phyloP scores from a whole-genome alignment of 768 basidiomycete genomes.

The Xerocomellus chrysenteron region DNA sequence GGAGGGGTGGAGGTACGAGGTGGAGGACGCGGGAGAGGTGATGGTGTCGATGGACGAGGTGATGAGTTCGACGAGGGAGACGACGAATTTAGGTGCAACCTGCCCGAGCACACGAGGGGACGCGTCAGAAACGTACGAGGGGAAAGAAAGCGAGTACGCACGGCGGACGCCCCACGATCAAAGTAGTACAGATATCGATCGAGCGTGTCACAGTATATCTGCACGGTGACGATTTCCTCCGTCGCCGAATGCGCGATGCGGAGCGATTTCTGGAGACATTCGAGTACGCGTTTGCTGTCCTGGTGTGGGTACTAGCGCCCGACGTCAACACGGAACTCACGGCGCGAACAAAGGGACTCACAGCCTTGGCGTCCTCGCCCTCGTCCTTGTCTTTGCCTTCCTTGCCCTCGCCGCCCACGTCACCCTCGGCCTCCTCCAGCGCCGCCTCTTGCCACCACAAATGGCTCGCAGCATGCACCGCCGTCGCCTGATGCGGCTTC shows the following conservation, averaged over 20 bases:
- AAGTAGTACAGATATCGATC: constrained; percentile 97
- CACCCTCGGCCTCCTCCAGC: constrained; percentile 42
- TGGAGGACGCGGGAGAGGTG: constrained; percentile 51
- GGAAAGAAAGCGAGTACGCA: constrained; percentile 54
- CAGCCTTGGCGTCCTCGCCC: constrained; percentile 50
- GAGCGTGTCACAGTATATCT: constrained; percentile 93
- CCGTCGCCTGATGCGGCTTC: constrained; percentile 96
- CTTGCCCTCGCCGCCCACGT: constrained; percentile 20
- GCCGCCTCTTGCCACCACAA: constrained; percentile 92
- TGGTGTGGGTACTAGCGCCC: constrained; percentile 72
- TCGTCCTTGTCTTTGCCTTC: constrained; percentile 37
- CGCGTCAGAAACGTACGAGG: neutral
- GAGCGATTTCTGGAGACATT: constrained; percentile 95
- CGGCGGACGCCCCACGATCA: constrained; percentile 88
- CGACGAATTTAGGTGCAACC: constrained; percentile 95
- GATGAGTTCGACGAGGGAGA: constrained; percentile 93
- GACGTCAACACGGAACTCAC: neutral
- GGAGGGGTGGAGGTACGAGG: constrained; percentile 76
- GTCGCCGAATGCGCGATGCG: constrained; percentile 95
- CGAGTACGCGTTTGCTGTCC: constrained; percentile 95
- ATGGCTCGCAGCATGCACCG: constrained; percentile 93
- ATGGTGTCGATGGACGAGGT: constrained; percentile 92
- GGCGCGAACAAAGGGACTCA: constrained; percentile 40
- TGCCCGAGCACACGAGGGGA: constrained; percentile 24
- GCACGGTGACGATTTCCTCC: constrained; percentile 95